Percentiles rank a stretch among this genome's conserved stretches.
Evolutionary conservation across 2,329 filamentous ascomycete species (phyloP).

Genomic region (Catunica adiposa): DNA sequence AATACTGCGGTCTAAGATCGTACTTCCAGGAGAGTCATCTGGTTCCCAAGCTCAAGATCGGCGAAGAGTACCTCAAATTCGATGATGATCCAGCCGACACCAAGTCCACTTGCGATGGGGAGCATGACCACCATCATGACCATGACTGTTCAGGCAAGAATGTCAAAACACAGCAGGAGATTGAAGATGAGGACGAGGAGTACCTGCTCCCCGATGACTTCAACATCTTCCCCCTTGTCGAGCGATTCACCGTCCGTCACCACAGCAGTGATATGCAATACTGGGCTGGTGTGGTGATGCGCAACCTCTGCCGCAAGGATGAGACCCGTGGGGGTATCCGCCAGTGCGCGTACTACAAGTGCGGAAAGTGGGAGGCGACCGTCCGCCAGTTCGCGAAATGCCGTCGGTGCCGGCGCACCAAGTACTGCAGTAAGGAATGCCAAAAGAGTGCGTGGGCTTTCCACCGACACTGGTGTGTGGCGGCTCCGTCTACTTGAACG

Average conservation of each 20-base stretch:
- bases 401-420: slow-evolving; percentile 84
- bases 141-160: background rate
- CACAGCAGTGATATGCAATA: slow-evolving; percentile 98
- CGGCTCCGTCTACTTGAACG: slow-evolving; percentile 28
- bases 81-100: slow-evolving; percentile 40
- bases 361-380: slow-evolving; percentile 95
- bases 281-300: slow-evolving; percentile 98
- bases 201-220: slow-evolving; percentile 86
- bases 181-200: slow-evolving; percentile 52
- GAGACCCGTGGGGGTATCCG: slow-evolving; percentile 86
- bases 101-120: background rate
- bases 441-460: slow-evolving; percentile 98
- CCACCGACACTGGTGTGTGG: slow-evolving; percentile 93
- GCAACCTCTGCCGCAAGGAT: slow-evolving; percentile 95
- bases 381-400: slow-evolving; percentile 97
- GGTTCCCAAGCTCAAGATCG: slow-evolving; percentile 80
- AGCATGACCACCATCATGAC: background rate
- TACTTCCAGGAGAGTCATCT: slow-evolving; percentile 94
- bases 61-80: slow-evolving; percentile 63
- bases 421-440: slow-evolving; percentile 99
- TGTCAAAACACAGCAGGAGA: slow-evolving; percentile 21
- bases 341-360: slow-evolving; percentile 95
- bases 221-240: slow-evolving; percentile 95
- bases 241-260: slow-evolving; percentile 93
- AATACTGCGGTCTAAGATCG: slow-evolving; percentile 88